These are phyloP conservation scores for Annulohypoxylon maeteangense DNA, from an alignment of 495 filamentous ascomycete species.

Conservation along the genomic window DNA sequence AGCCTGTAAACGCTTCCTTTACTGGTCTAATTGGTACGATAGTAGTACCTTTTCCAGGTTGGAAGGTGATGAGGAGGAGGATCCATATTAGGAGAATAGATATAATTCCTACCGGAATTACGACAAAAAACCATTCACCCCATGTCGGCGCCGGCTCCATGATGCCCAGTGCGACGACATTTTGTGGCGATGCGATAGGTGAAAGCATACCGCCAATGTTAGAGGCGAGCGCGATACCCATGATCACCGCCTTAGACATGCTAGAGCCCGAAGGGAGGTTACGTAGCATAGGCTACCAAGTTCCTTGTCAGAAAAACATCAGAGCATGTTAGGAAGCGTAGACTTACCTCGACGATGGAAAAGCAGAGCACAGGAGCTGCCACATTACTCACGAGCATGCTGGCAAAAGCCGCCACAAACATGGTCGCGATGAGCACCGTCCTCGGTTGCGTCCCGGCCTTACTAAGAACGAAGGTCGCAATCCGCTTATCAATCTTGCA, in stretches of 20 bases:
- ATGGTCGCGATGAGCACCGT: constrained; percentile 94
- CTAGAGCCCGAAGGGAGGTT: constrained; percentile 89
- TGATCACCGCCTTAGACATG: constrained; percentile 94
- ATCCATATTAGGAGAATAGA: constrained; percentile 91
- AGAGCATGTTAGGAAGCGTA: background rate
- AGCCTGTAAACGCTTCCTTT: constrained; percentile 85
- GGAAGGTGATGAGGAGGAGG: constrained; percentile 85
- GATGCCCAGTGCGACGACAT: constrained; percentile 94
- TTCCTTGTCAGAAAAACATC: constrained; percentile 19
- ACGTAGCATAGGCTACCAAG: constrained; percentile 82
- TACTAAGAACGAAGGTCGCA: constrained; percentile 96
- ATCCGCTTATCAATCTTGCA: constrained; percentile 97
- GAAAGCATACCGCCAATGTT: constrained; percentile 97
- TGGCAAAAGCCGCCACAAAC: constrained; percentile 97
- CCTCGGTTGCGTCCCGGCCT: constrained; percentile 88
- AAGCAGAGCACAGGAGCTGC: constrained; percentile 98
- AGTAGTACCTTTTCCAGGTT: constrained; percentile 82
- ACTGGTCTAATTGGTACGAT: constrained; percentile 91
- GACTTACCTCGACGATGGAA: constrained; percentile 85
- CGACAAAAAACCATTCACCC: constrained; percentile 96
- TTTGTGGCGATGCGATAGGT: constrained; percentile 96
- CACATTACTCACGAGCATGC: constrained; percentile 99
- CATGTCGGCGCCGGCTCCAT: constrained; percentile 92
- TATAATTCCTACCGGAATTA: constrained; percentile 90
- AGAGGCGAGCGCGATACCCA: constrained; percentile 94